These are phyloP conservation scores for Alternaria burnsii DNA, from an alignment of 2,329 filamentous ascomycete species.

Conservation along the genomic window DNA sequence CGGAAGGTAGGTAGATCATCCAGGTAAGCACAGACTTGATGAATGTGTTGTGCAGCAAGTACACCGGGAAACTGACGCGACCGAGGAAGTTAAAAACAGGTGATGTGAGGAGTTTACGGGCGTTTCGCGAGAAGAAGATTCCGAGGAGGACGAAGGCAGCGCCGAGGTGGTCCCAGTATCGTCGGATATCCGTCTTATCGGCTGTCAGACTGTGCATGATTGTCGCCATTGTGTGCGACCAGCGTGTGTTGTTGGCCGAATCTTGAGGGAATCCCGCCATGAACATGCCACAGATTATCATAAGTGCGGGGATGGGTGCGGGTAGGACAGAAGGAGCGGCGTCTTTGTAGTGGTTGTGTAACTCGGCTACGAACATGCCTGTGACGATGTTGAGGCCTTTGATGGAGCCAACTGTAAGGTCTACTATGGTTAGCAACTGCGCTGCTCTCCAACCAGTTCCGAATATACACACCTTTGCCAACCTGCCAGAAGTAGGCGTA, in stretches of 20 bases:
- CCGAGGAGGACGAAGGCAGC: slow-evolving; percentile 60
- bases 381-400: slow-evolving; percentile 67
- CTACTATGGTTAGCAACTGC: slow-evolving; percentile 34
- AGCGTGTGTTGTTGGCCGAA: slow-evolving; percentile 61
- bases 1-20: slow-evolving; percentile 61
- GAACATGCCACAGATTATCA: slow-evolving; percentile 63
- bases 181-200: slow-evolving; percentile 58
- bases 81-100: slow-evolving; percentile 68
- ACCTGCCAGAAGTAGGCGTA: slow-evolving; percentile 53
- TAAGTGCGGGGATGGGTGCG: slow-evolving; percentile 59
- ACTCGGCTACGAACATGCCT: slow-evolving; percentile 68
- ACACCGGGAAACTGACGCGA: slow-evolving; percentile 70
- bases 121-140: slow-evolving; percentile 61
- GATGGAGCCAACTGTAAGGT: slow-evolving; percentile 44
- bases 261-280: slow-evolving; percentile 69
- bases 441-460: not conserved
- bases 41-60: slow-evolving; percentile 69
- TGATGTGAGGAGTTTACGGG: slow-evolving; percentile 64
- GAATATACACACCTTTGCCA: slow-evolving; percentile 39
- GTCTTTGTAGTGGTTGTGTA: slow-evolving; percentile 62
- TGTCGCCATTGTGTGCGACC: slow-evolving; percentile 60
- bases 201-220: slow-evolving; percentile 58
- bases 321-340: slow-evolving; percentile 59
- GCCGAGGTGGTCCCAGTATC: slow-evolving; percentile 61
- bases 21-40: slow-evolving; percentile 68